Conservation (phyloP, 345 rosid species). For the Pistacia atlantica region DNA sequence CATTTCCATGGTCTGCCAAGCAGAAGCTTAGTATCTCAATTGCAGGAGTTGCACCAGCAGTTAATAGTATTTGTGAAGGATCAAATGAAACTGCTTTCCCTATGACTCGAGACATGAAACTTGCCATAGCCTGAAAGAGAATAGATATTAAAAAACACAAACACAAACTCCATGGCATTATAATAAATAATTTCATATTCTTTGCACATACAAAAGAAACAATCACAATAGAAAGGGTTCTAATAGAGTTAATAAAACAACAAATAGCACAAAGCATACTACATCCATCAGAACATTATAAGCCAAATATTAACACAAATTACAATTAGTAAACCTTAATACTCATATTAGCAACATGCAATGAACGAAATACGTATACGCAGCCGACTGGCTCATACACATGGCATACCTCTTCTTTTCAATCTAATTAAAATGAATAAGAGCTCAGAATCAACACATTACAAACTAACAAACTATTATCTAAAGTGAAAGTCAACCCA, state of each 20-base stretch:
- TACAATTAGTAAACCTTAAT: neutral
- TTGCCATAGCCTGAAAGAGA: slow-evolving; percentile 71
- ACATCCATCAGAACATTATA: neutral
- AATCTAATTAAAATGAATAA: neutral
- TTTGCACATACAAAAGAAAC: neutral
- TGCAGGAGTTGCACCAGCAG: slow-evolving; percentile 89
- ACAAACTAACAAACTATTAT: neutral
- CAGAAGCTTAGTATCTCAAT: slow-evolving; percentile 83
- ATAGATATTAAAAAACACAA: slow-evolving; percentile 7
- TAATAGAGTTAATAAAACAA: neutral
- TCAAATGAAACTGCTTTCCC: slow-evolving; percentile 59
- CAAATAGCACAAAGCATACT: neutral
- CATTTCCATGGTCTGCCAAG: slow-evolving; percentile 91
- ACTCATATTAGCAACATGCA: neutral
- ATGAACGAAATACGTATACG: neutral
- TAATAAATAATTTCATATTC: neutral
- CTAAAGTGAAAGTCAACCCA: neutral
- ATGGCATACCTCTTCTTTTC: neutral
- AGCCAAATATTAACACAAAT: no score
- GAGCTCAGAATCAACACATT: neutral
- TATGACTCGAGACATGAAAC: slow-evolving; percentile 70
- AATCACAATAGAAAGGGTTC: neutral
- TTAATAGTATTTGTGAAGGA: slow-evolving; percentile 67
- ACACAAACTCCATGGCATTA: neutral
- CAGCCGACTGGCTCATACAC: neutral